These are phyloP conservation scores for Plasmopara halstedii DNA, from an alignment of 352 stramenopile genomes.

Conservation along the genomic window DNA sequence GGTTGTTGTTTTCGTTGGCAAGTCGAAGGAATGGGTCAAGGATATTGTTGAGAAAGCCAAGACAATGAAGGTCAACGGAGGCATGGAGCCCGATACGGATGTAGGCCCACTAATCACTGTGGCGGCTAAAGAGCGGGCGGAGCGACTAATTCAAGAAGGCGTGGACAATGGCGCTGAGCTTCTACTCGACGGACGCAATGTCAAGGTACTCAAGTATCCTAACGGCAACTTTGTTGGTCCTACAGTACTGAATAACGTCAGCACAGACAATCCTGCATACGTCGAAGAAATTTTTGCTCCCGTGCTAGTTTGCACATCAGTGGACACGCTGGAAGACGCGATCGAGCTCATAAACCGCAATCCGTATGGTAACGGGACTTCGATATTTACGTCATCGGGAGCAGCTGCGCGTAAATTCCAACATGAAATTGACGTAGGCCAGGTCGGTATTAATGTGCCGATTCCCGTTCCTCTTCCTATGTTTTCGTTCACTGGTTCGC, in stretches of 20 bases:
- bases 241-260: conserved; percentile 86
- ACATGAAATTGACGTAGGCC: conserved; percentile 93
- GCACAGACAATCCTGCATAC: conserved; percentile 86
- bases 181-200: conserved; percentile 88
- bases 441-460: conserved; percentile 95
- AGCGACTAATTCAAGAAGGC: conserved; percentile 83
- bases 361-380: conserved; percentile 95
- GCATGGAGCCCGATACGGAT: conserved; percentile 61
- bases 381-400: conserved; percentile 94
- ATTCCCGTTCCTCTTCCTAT: conserved; percentile 97
- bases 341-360: conserved; percentile 95
- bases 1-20: conserved; percentile 93
- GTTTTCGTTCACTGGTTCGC: conserved; percentile 97
- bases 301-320: conserved; percentile 87
- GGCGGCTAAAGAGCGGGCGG: conserved; percentile 82
- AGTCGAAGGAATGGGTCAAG: conserved; percentile 89
- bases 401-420: conserved; percentile 94
- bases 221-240: conserved; percentile 95
- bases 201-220: conserved; percentile 87
- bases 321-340: conserved; percentile 93
- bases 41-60: conserved; percentile 89
- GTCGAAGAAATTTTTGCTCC: conserved; percentile 97
- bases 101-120: conserved; percentile 88
- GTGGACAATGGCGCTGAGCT: conserved; percentile 87
- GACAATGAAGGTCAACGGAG: conserved; percentile 88